phyloP scores from a whole-genome alignment of 2,329 filamentous ascomycete genomes.

The Trichoderma semiorbis region DNA sequence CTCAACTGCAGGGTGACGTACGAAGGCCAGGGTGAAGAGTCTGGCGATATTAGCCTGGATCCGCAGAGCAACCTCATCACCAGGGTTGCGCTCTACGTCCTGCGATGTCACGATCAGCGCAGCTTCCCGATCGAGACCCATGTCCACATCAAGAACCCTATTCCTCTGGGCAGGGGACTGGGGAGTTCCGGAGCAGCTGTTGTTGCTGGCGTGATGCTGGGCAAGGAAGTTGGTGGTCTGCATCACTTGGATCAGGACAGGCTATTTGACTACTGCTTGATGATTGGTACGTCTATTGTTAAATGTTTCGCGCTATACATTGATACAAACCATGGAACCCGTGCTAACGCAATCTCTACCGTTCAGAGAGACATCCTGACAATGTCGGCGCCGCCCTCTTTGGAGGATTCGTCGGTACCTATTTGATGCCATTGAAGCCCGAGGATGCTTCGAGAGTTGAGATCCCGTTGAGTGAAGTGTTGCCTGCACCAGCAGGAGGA shows the following conservation, averaged over 20 bases:
- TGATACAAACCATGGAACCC: not conserved
- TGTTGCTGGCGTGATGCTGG: slow-evolving; percentile 90
- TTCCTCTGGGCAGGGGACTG: slow-evolving; percentile 85
- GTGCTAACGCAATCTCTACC: not conserved
- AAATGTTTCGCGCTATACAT: not conserved
- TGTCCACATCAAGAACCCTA: slow-evolving; percentile 93
- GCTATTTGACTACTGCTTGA: slow-evolving; percentile 92
- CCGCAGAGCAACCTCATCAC: slow-evolving; percentile 91
- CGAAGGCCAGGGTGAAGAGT: slow-evolving; percentile 72
- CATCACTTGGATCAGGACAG: slow-evolving; percentile 70
- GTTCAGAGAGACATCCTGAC: slow-evolving; percentile 76
- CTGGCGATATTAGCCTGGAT: slow-evolving; percentile 72
- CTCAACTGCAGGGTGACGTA: slow-evolving; percentile 90
- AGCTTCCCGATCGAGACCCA: slow-evolving; percentile 81
- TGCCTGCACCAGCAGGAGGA: slow-evolving; percentile 85
- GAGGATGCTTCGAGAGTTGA: slow-evolving; percentile 88
- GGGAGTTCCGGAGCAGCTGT: slow-evolving; percentile 96
- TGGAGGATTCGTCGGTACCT: slow-evolving; percentile 94
- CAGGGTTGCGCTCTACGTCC: slow-evolving; percentile 87
- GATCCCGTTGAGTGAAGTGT: slow-evolving; percentile 89
- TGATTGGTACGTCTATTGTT: slow-evolving; percentile 66
- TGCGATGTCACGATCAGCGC: slow-evolving; percentile 85
- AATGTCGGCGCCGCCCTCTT: slow-evolving; percentile 94
- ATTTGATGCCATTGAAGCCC: slow-evolving; percentile 85
- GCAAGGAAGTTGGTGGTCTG: slow-evolving; percentile 81